Conservation (phyloP, 805 yeast species). For the Metschnikowia baotianmanensis region DNA sequence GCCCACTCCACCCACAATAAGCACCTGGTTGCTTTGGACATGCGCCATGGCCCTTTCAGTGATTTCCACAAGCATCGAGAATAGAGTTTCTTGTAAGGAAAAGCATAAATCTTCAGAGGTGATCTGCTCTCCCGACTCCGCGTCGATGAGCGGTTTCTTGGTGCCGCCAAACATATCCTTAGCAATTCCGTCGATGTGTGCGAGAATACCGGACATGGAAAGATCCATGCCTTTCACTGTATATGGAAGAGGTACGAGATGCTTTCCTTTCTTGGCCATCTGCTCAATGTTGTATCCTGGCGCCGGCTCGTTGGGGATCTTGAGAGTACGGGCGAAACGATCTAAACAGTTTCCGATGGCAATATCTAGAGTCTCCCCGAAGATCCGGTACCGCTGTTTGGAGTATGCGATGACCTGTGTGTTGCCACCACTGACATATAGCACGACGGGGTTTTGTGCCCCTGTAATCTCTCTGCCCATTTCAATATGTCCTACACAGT, state of each 20-base stretch:
- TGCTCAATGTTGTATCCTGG: slow-evolving; percentile 98
- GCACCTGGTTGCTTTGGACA: slow-evolving; percentile 81
- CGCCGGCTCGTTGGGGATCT: slow-evolving; percentile 88
- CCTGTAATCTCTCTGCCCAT: slow-evolving; percentile 99
- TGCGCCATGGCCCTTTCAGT: slow-evolving; percentile 99
- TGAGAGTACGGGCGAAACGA: slow-evolving; percentile 87
- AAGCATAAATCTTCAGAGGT: slow-evolving; percentile 88
- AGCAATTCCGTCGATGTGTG: slow-evolving; percentile 78
- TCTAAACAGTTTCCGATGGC: slow-evolving; percentile 98
- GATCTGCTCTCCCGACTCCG: slow-evolving; percentile 49
- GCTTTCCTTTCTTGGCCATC: slow-evolving; percentile 69
- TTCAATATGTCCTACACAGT: slow-evolving; percentile 97
- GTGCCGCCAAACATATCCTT: slow-evolving; percentile 56
- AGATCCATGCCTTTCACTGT: slow-evolving; percentile 99
- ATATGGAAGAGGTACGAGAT: slow-evolving; percentile 78
- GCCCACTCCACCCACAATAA: slow-evolving; percentile 99
- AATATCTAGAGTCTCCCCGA: slow-evolving; percentile 97
- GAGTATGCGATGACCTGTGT: slow-evolving; percentile 98
- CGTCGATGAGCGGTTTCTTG: slow-evolving; percentile 38
- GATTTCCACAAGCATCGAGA: slow-evolving; percentile 95
- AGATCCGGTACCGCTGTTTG: slow-evolving; percentile 89
- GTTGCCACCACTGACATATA: slow-evolving; percentile 97
- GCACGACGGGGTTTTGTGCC: slow-evolving; percentile 95
- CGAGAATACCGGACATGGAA: slow-evolving; percentile 94
- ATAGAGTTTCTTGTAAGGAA: slow-evolving; percentile 87